phyloP scores from a whole-genome alignment of 2,329 filamentous ascomycete genomes.

The Paecilomyces niveus region DNA sequence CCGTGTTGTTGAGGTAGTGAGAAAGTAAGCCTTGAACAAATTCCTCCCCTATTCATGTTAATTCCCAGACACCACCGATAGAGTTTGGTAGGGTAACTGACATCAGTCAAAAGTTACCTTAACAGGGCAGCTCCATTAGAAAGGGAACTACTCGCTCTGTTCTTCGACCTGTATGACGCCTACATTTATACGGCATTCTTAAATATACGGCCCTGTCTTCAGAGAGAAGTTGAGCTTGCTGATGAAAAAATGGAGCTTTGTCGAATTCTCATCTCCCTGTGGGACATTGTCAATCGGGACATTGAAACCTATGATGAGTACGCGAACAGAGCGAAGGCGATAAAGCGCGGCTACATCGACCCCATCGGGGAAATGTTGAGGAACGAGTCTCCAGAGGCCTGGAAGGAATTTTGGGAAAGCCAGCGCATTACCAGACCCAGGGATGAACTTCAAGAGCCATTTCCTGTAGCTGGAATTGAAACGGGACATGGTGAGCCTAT shows the following conservation, averaged over 20 bases:
- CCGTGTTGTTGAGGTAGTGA: conserved; percentile 11
- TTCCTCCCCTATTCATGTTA: background rate
- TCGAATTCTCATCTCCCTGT: conserved; percentile 9
- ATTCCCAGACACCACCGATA: background rate
- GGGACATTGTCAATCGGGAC: conserved; percentile 12
- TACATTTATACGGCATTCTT: conserved; percentile 18
- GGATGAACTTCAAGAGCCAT: background rate
- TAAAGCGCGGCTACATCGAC: conserved; percentile 9
- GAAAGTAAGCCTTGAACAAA: conserved; percentile 11
- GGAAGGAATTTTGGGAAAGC: conserved; percentile 4
- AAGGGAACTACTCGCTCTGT: conserved; percentile 12
- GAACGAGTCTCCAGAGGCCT: conserved; percentile 5
- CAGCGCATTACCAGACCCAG: background rate
- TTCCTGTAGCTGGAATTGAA: background rate
- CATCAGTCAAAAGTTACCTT: conserved; percentile 9
- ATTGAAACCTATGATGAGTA: conserved; percentile 15
- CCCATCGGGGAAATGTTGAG: conserved; percentile 7
- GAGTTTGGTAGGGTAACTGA: background rate
- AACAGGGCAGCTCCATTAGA: conserved; percentile 14
- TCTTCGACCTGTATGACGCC: conserved; percentile 18
- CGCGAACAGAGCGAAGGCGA: conserved; percentile 6
- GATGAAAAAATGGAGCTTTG: conserved; percentile 9
- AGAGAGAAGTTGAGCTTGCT: conserved; percentile 4
- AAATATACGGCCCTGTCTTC: conserved; percentile 9
- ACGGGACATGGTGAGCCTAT: background rate